Evolutionary conservation across 1,284 basidiomycete species (phyloP).

Genomic region (Flammula alnicola): DNA sequence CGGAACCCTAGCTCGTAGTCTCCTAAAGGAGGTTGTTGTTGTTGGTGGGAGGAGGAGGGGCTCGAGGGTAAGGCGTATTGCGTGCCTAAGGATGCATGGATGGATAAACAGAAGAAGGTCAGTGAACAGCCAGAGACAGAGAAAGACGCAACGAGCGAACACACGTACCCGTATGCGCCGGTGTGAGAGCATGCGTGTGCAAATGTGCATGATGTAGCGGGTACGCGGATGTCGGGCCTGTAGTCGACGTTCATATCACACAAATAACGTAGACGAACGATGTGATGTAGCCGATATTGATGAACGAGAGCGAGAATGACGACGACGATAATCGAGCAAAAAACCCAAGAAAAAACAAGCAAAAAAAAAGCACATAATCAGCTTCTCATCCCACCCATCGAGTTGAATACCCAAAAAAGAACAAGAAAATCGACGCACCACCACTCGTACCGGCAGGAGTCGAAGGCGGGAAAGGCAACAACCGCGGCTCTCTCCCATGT

Average conservation of each 20-base stretch:
- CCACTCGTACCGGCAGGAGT: slow-evolving; percentile 2
- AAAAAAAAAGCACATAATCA: too few species aligned
- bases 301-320: too few species aligned
- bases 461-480: slow-evolving; percentile 31
- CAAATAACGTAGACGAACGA: too few species aligned
- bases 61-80: slow-evolving; percentile 16
- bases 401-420: too few species aligned
- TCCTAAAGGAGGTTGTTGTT: background rate
- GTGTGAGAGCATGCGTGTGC: background rate
- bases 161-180: slow-evolving; percentile 13
- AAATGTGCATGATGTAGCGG: too few species aligned
- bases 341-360: too few species aligned
- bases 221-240: too few species aligned
- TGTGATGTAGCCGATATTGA: too few species aligned
- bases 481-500: slow-evolving; percentile 27
- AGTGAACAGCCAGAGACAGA: background rate
- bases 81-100: slow-evolving; percentile 6
- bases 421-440: too few species aligned
- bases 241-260: too few species aligned
- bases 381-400: too few species aligned
- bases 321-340: too few species aligned
- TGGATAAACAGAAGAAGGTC: background rate
- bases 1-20: slow-evolving; percentile 27
- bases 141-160: background rate
- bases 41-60: slow-evolving; percentile 11